Evolutionary conservation across 176 grass and related monocot genomes (phyloP).

Genomic region (Rhynchospora breviuscula): DNA sequence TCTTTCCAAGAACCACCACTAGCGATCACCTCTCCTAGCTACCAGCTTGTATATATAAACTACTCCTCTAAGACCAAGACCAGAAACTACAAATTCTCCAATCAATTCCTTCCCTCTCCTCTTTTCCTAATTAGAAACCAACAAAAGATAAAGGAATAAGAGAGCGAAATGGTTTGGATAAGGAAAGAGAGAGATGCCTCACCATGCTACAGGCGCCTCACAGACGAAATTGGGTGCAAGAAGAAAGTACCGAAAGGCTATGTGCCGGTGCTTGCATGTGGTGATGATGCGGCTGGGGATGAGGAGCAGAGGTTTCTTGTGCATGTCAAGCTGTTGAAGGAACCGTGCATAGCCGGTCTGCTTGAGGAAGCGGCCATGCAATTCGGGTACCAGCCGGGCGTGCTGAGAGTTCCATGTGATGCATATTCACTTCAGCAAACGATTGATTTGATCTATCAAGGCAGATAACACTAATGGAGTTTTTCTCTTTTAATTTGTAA

Average conservation of each 20-base stretch:
- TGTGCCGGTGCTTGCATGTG: constrained; percentile 14
- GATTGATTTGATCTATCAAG: not conserved
- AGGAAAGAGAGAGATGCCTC: constrained; percentile 5
- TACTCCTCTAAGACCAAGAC: not conserved
- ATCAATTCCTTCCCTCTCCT: not conserved
- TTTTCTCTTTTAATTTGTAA: too few species aligned
- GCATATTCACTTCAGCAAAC: not conserved
- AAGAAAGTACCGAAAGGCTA: constrained; percentile 17
- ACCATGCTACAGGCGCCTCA: not conserved
- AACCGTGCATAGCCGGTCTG: constrained; percentile 26
- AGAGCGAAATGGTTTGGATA: constrained; percentile 24
- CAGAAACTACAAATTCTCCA: not conserved
- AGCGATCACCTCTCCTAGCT: not conserved
- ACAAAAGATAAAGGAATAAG: not conserved
- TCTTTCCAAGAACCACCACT: not conserved
- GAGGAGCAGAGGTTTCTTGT: constrained; percentile 26
- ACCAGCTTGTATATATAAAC: not conserved
- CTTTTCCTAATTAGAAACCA: not conserved
- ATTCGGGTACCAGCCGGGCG: constrained; percentile 36
- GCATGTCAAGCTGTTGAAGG: constrained; percentile 16
- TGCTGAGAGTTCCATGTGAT: constrained; percentile 37
- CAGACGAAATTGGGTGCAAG: not conserved
- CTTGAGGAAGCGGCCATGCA: constrained; percentile 22
- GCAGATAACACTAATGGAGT: not conserved
- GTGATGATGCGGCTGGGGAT: not conserved